Conservation (phyloP, 2,329 filamentous ascomycete genomes). For the Venturia effusa region DNA sequence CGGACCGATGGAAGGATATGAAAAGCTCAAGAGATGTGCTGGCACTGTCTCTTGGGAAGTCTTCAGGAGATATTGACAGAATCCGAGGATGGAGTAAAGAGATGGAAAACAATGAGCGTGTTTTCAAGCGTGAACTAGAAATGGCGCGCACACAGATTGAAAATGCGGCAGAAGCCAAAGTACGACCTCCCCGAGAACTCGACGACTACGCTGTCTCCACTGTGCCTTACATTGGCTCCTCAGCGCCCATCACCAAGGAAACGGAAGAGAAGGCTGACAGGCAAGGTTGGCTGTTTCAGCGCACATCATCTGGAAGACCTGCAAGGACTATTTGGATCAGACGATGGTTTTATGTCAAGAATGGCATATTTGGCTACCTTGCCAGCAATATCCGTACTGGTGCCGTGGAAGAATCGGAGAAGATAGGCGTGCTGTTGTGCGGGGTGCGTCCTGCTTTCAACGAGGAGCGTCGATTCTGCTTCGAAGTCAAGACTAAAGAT, state of each 20-base stretch:
- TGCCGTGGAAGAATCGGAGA: conserved; percentile 89
- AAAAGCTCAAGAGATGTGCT: conserved; percentile 57
- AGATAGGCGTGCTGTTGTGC: conserved; percentile 89
- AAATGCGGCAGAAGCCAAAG: conserved; percentile 57
- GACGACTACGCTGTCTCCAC: conserved; percentile 88
- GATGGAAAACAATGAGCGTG: conserved; percentile 79
- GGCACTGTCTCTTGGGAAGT: conserved; percentile 50
- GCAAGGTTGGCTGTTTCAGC: conserved; percentile 87
- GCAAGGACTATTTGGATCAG: conserved; percentile 81
- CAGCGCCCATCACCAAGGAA: conserved; percentile 34
- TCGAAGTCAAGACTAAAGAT: conserved; percentile 97
- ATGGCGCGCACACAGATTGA: conserved; percentile 72
- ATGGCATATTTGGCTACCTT: conserved; percentile 93
- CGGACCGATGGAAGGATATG: conserved; percentile 83
- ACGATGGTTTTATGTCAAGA: conserved; percentile 91
- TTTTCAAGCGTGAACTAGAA: conserved; percentile 73
- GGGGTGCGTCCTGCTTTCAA: conserved; percentile 82
- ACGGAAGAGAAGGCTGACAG: conserved; percentile 60
- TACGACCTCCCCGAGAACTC: conserved; percentile 78
- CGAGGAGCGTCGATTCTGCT: conserved; percentile 92
- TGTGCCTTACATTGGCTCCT: conserved; percentile 72
- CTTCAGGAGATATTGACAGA: conserved; percentile 74
- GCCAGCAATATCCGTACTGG: conserved; percentile 61
- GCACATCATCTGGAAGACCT: conserved; percentile 75
- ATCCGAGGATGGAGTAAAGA: conserved; percentile 88